Evolutionary conservation across 2,329 filamentous ascomycete genomes (phyloP).

Genomic region (Fusarium sp.): DNA sequence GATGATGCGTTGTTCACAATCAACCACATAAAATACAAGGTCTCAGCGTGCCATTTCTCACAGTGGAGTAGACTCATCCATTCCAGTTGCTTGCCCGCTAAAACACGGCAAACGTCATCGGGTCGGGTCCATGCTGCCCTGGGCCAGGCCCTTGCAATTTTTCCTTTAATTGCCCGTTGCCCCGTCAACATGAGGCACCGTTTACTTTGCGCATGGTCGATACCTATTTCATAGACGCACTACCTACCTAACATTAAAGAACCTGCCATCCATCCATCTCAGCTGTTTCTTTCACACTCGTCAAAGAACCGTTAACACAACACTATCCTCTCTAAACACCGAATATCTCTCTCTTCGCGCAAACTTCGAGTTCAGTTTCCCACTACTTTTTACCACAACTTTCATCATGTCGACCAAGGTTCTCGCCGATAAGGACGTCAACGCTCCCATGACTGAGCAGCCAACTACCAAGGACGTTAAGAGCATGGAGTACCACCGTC

Average conservation of each 20-base stretch:
- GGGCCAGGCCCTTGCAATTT: conserved; percentile 18
- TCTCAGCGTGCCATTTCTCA: conserved; percentile 39
- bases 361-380: not conserved
- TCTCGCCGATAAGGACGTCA: conserved; percentile 77
- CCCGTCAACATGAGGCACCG: conserved; percentile 40
- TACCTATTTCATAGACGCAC: conserved; percentile 30
- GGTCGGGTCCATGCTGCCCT: conserved; percentile 17
- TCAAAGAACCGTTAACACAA: conserved; percentile 24
- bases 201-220: conserved; percentile 45
- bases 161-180: conserved; percentile 45
- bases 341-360: conserved; percentile 1
- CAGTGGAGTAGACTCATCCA: conserved; percentile 25
- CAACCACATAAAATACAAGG: conserved; percentile 13
- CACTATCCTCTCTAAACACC: not conserved
- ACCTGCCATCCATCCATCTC: conserved; percentile 13
- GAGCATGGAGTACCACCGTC: conserved; percentile 84
- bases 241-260: conserved; percentile 36
- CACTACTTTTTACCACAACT: conserved; percentile 7
- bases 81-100: conserved; percentile 31
- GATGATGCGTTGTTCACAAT: conserved; percentile 46
- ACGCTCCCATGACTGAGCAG: conserved; percentile 63
- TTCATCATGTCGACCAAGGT: conserved; percentile 70
- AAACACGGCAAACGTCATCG: conserved; percentile 15
- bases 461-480: conserved; percentile 65
- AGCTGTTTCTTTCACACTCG: conserved; percentile 18